Base-by-base conservation (phyloP, 768 basidiomycete genomes). In the Serendipita sp. region DNA sequence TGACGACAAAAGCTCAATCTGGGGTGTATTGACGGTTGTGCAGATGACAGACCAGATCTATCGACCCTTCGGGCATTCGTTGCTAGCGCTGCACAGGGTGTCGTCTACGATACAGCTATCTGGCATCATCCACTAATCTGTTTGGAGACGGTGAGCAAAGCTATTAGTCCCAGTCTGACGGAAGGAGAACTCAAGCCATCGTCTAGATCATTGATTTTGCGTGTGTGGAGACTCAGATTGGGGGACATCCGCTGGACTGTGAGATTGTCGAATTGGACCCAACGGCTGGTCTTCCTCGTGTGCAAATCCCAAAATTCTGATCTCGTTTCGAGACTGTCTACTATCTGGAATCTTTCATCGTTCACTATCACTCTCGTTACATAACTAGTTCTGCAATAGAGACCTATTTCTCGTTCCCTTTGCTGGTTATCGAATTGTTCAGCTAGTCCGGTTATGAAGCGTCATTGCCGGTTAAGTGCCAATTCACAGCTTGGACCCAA, bases 101-200 rank as follows among this genome's bases (percentile, higher is more conserved):
- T 98, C 58, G 80, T 87, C 29, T 99, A 97, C 72, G 76, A 85
- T 67, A 80, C 79, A 1, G 90, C 83, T 2, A 76, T 91, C 46
- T 97, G 96, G 94, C 94, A 97, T 74, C 93, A 96, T 77, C 93
- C 95, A 1, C 89, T 95, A 82, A 84, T 91, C 27, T 85, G 87
- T 2, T 72, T 93, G 63, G 80, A 81, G 68, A 82, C 82, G 77
- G 88, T 87, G 68, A 50, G 78, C 72, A 33, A 27, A 23, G 23
- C 23, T 23, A 64, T 64, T 40, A 53, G 62, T 62, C n/a, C 50
- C 44, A 33, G 63, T 60, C 62, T 46, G 64, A 27, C 23, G 23
- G 23, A 23, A 23, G 23, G 1, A 23, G 23, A 23, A 23, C 23
- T 66, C 69, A 73, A 37, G 23, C 40, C 66, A 29, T 33, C 4